Conservation (phyloP, 345 rosid genomes). For the Chamaenerion angustifolium region DNA sequence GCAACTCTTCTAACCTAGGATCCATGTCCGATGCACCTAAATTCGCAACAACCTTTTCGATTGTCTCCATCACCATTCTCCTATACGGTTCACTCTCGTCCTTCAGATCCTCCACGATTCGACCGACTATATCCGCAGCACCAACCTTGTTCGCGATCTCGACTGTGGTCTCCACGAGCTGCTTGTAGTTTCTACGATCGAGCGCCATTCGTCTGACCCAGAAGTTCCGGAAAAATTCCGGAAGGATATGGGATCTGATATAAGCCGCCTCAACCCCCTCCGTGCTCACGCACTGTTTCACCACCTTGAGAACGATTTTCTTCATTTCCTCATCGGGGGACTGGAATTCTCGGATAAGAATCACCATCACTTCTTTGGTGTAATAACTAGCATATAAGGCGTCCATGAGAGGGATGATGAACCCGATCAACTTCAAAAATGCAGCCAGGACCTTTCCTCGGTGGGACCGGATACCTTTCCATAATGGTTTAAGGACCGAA, state of each 20-base stretch:
- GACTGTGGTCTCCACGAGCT: slow-evolving; percentile 92
- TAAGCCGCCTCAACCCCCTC: slow-evolving; percentile 96
- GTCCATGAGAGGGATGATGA: slow-evolving; percentile 96
- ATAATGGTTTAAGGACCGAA: slow-evolving; percentile 89
- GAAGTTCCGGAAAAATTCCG: slow-evolving; percentile 78
- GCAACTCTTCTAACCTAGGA: slow-evolving; percentile 82
- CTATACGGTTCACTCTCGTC: slow-evolving; percentile 91
- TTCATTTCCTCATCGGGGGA: slow-evolving; percentile 99
- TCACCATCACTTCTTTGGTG: slow-evolving; percentile 91
- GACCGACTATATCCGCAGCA: slow-evolving; percentile 85
- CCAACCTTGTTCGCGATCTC: slow-evolving; percentile 96
- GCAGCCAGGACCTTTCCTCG: slow-evolving; percentile 99
- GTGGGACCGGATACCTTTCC: slow-evolving; percentile 98
- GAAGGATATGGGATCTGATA: slow-evolving; percentile 80
- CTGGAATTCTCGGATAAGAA: slow-evolving; percentile 95
- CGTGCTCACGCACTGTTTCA: slow-evolving; percentile 95
- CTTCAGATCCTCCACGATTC: slow-evolving; percentile 87
- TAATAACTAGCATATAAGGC: slow-evolving; percentile 90
- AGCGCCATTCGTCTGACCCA: slow-evolving; percentile 98
- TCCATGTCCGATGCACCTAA: slow-evolving; percentile 94
- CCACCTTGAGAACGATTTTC: slow-evolving; percentile 94
- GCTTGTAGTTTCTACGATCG: slow-evolving; percentile 87
- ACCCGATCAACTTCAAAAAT: slow-evolving; percentile 93
- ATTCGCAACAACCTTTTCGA: slow-evolving; percentile 91
- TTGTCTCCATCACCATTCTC: slow-evolving; percentile 99